A percentile compares a stretch with the other conserved stretches of the same genome.
Conservation (phyloP, 2,329 filamentous ascomycete species). For the Aspergillus bombycis region DNA sequence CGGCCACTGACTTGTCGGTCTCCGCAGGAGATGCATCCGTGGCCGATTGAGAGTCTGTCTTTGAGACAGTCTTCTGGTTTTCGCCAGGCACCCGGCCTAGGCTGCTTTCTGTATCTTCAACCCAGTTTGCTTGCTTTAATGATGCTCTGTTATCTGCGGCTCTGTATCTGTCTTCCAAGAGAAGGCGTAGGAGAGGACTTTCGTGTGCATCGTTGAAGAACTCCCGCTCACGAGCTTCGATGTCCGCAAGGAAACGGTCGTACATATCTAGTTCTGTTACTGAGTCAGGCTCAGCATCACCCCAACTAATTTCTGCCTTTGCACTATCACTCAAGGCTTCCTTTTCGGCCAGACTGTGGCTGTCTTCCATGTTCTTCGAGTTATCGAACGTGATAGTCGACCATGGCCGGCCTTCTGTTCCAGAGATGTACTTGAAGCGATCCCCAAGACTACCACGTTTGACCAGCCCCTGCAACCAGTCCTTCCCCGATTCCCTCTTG, state of each 20-base stretch:
- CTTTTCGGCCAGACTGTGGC: slow-evolving; percentile 16
- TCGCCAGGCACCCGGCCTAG: slow-evolving; percentile 32
- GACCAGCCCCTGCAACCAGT: slow-evolving; percentile 46
- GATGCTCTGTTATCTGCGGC: slow-evolving; percentile 23
- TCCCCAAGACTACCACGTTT: slow-evolving; percentile 47
- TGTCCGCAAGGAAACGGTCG: slow-evolving; percentile 50
- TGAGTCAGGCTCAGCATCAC: slow-evolving; percentile 35
- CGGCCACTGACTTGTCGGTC: slow-evolving; percentile 5
- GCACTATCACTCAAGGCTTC: slow-evolving; percentile 13
- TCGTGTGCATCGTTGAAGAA: slow-evolving; percentile 30
- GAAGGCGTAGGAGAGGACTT: slow-evolving; percentile 40
- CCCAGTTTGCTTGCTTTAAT: slow-evolving; percentile 2
- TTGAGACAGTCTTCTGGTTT: slow-evolving; percentile 24
- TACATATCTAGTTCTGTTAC: slow-evolving; percentile 58
- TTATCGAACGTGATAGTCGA: slow-evolving; percentile 28
- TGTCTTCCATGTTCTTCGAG: slow-evolving; percentile 13
- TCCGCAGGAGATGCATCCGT: slow-evolving; percentile 3
- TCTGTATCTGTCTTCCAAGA: slow-evolving; percentile 37
- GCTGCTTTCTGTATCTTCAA: slow-evolving; percentile 30
- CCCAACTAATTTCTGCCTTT: slow-evolving; percentile 31
- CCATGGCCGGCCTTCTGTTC: slow-evolving; percentile 25
- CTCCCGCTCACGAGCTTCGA: slow-evolving; percentile 36
- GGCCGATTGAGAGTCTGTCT: slow-evolving; percentile 1
- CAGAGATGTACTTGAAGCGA: slow-evolving; percentile 39
- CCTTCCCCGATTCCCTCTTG: slow-evolving; percentile 36